These are phyloP conservation scores for Alternaria consortialis DNA, from an alignment of 2,329 filamentous ascomycete genomes.

Conservation along the genomic window DNA sequence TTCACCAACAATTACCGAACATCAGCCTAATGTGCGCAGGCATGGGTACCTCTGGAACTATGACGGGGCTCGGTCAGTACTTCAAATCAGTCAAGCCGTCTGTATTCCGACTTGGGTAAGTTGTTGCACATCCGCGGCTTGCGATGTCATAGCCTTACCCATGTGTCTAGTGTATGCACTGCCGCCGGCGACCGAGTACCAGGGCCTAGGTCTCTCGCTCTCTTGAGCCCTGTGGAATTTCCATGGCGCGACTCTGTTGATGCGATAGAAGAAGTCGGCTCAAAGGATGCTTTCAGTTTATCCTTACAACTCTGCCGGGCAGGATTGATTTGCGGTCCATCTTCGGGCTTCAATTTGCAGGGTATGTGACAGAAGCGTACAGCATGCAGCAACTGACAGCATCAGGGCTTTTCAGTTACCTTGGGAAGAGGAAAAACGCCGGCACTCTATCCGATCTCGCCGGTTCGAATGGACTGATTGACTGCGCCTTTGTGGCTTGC, in stretches of 20 bases:
- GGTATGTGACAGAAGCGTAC: slow-evolving; percentile 46
- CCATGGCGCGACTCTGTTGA: slow-evolving; percentile 67
- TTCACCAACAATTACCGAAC: slow-evolving; percentile 64
- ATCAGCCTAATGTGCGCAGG: slow-evolving; percentile 66
- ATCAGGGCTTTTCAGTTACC: slow-evolving; percentile 28
- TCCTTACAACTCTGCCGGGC: slow-evolving; percentile 65
- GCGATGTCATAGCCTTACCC: not conserved
- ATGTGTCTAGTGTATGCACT: slow-evolving; percentile 62
- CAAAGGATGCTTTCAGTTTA: slow-evolving; percentile 61
- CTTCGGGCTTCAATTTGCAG: slow-evolving; percentile 66
- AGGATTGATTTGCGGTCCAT: slow-evolving; percentile 68
- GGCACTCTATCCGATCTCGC: slow-evolving; percentile 22
- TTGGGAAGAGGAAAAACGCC: slow-evolving; percentile 20
- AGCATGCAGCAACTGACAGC: not conserved
- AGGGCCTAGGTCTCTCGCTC: slow-evolving; percentile 64
- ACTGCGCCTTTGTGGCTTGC: slow-evolving; percentile 64
- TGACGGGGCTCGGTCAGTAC: slow-evolving; percentile 34
- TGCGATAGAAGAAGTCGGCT: slow-evolving; percentile 65
- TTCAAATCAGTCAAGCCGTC: slow-evolving; percentile 33
- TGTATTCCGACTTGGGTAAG: slow-evolving; percentile 29
- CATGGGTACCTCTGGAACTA: slow-evolving; percentile 64
- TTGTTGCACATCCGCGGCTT: not conserved
- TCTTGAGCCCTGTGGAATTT: slow-evolving; percentile 63
- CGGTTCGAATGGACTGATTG: slow-evolving; percentile 17
- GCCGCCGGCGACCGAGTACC: slow-evolving; percentile 66